A percentile compares a stretch with the other conserved stretches of the same genome.
Evolutionary conservation across 164 flowering plant genomes (phyloP).

Genomic region (Buxus sempervirens): DNA sequence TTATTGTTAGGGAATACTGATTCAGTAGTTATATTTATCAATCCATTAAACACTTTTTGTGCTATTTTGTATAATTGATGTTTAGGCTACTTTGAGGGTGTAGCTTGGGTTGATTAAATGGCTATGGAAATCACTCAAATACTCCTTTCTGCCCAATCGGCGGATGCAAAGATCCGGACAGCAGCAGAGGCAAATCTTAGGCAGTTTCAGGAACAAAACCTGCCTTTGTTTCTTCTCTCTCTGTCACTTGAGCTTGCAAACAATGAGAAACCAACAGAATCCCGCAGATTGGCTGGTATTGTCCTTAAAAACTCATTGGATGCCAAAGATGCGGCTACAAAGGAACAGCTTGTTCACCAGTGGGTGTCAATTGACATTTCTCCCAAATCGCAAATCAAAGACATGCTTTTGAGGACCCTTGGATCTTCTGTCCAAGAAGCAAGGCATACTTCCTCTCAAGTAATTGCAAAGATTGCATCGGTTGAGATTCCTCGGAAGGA

Average conservation of each 20-base stretch:
- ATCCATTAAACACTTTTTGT: background rate
- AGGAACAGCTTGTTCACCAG: constrained; percentile 49
- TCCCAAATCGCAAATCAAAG: constrained; percentile 58
- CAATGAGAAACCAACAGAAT: constrained; percentile 64
- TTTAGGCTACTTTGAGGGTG: background rate
- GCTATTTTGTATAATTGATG: background rate
- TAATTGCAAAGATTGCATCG: constrained; percentile 66
- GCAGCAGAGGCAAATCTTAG: constrained; percentile 56
- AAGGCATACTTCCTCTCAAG: constrained; percentile 69
- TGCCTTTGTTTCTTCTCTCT: constrained; percentile 55
- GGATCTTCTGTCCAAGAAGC: constrained; percentile 60
- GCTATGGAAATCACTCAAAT: constrained; percentile 75
- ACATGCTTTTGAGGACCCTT: constrained; percentile 53
- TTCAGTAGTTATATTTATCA: background rate
- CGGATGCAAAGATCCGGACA: constrained; percentile 56
- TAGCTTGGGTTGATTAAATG: constrained; percentile 26
- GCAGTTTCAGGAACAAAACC: constrained; percentile 69
- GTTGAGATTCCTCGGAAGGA: constrained; percentile 68
- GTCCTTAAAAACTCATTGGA: constrained; percentile 74
- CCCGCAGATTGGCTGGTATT: constrained; percentile 77
- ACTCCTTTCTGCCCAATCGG: constrained; percentile 67
- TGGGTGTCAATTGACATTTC: constrained; percentile 59
- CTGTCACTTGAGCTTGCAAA: constrained; percentile 67
- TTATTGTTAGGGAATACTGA: background rate
- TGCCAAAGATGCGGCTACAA: constrained; percentile 59